Base-by-base conservation (phyloP, 2,329 filamentous ascomycete species). In the Daldinia sp. region DNA sequence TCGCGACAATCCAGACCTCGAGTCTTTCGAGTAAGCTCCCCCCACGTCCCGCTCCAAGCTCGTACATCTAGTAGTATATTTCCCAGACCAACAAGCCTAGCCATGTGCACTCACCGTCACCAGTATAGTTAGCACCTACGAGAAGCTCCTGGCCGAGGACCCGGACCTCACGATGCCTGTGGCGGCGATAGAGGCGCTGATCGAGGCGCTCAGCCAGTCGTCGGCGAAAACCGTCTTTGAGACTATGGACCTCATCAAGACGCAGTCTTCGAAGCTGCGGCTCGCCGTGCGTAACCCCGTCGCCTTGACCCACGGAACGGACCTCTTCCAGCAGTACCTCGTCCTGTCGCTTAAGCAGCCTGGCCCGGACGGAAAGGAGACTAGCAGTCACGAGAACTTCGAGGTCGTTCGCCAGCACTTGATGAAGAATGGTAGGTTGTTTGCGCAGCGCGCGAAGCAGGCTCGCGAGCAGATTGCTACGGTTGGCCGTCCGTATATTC, bases 241-340 rank as follows among this genome's bases (percentile, higher is more conserved):
- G 81, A 97, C 94, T 32, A 90, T 98, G 75, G 90, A 94, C 71
- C 87, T 94, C 45, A 86, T 98, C 66, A 88, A 90, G 73, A 86
- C 85, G 47, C 90, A 95, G 75, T 94, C 92, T 51, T 83, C 86
- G 53, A 86, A 88, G 72, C 87, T 99, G 67, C 94, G 94, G 77
- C 83, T 84, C 60, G 87, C 89, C 17, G 90, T 96, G 54, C 84
- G 90, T 6, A 98, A 99, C 79, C 92, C 94, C 11, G 92, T 98
- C 58, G 94, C 94, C 3, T 87, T 98, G 13, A 93, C 92, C 49
- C 95, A 96, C 57, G 95, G 95, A 72, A 97, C 94, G 63, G 94
- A 97, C 77, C 87, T 98, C 61, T 98, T 99, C 82, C 91, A 95
- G 76, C 90, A 94, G 75, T 98, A 96, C 79, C 87, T 99, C 70